phyloP scores from a whole-genome alignment of 306 rosid genomes.

The Luffa acutangula region DNA sequence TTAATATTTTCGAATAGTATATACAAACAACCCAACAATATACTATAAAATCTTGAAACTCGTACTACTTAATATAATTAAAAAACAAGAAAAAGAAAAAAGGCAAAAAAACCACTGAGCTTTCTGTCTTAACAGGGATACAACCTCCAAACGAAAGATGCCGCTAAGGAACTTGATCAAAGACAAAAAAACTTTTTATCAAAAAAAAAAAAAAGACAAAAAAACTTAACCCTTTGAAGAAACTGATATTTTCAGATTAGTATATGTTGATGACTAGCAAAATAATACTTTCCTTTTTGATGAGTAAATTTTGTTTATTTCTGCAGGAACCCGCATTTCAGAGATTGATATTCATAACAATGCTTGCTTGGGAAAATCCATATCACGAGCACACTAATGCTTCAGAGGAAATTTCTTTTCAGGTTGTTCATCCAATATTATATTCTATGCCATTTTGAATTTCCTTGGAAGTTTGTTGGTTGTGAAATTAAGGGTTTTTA shows the following conservation, averaged over 20 bases:
- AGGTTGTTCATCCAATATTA: slow-evolving; percentile 34
- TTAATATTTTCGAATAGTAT: neutral
- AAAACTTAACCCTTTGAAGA: neutral
- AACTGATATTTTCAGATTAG: neutral
- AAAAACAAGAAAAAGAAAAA: neutral
- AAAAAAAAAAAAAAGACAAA: neutral
- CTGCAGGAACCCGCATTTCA: slow-evolving; percentile 89
- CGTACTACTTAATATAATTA: neutral
- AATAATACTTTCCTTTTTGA: slow-evolving; percentile 12
- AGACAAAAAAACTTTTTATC: no score
- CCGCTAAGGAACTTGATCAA: neutral
- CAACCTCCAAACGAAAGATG: neutral
- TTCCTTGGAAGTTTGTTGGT: neutral
- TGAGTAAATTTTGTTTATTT: slow-evolving; percentile 12
- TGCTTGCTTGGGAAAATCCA: slow-evolving; percentile 96
- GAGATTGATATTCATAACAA: slow-evolving; percentile 76
- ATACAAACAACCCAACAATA: neutral
- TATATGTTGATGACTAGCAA: neutral
- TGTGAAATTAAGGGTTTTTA: neutral
- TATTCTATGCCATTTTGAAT: neutral
- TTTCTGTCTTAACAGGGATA: neutral
- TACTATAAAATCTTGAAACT: neutral
- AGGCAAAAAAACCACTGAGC: neutral
- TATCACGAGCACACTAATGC: slow-evolving; percentile 35
- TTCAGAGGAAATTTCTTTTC: slow-evolving; percentile 57